Base-by-base conservation (phyloP, 1,284 basidiomycete species). In the Microbotryomycetes sp. region DNA sequence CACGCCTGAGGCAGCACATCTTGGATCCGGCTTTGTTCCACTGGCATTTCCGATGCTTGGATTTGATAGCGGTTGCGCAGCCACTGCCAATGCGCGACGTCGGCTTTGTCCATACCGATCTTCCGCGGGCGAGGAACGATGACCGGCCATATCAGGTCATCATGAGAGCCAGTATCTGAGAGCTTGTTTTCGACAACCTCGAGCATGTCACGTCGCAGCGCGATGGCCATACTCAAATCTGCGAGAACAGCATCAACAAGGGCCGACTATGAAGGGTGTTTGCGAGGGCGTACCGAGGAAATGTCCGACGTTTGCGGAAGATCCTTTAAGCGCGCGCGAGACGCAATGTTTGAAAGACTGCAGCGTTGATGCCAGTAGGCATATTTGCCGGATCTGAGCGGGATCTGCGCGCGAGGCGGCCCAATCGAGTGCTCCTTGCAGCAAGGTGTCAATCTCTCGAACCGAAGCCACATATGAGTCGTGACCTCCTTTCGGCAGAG, bases 291-390 rank as follows among this genome's bases (percentile, higher is more conserved):
- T 66, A 90, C 88, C 87, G 18, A 93, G 78, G 4, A 90, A 76
- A 29, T 80, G 78, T 1, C 83, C 82, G 1, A 85, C 82, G 1
- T 85, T 73, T 2, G 78, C 74, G 1, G 88, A 79, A 27, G 61
- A 46, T 11, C 57, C 60, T 23, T 73, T 73, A 2, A 77, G 79
- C 5, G 78, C 77, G 58, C 81, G 82, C 0, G 89, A 89, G 26
- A 94, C 78, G 2, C 88, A 88, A 0, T 87, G 85, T 68, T 88
- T 86, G 71, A 91, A 84, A 0, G 87, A 82, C 52, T 82, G 78
- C 52, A 92, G 82, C 47, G 87, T 75, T 2, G 86, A 85, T 7
- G 54, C 59, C 4, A 62, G 27, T 6, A 66, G 46, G 18, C 61
- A 53, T 0, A 68, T 57, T 47, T 68, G 61, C 1, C 64, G 49